Evolutionary conservation across 164 flowering plant genomes (phyloP).

Genomic region (Umbellularia californica): DNA sequence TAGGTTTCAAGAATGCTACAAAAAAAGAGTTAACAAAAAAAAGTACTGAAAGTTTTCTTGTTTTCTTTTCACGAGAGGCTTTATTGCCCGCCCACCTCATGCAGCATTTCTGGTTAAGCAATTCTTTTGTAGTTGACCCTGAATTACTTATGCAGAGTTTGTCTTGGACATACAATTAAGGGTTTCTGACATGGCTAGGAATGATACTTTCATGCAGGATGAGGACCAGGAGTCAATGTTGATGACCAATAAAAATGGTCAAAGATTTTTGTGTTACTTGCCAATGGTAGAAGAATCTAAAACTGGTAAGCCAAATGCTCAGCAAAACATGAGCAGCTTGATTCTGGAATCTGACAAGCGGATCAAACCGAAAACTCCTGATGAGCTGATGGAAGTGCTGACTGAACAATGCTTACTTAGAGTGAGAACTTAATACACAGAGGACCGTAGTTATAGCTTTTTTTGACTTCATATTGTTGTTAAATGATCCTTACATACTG

Average conservation of each 20-base stretch:
- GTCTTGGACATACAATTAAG: background rate
- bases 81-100: too few relatives aligned
- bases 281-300: constrained; percentile 74
- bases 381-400: constrained; percentile 79
- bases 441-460: background rate
- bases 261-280: constrained; percentile 65
- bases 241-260: constrained; percentile 64
- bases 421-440: constrained; percentile 33
- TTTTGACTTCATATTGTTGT: background rate
- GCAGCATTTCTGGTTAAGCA: background rate
- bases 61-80: background rate
- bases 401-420: constrained; percentile 70
- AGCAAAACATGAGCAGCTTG: constrained; percentile 62
- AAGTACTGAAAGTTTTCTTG: background rate
- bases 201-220: constrained; percentile 47
- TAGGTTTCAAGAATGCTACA: background rate
- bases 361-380: constrained; percentile 77
- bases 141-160: background rate
- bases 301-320: constrained; percentile 38
- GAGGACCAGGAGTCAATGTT: constrained; percentile 77
- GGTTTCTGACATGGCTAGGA: background rate
- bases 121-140: background rate
- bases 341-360: constrained; percentile 70
- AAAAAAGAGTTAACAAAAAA: background rate
- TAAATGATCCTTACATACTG: constrained; percentile 6